A percentile compares a stretch with the other conserved stretches of the same genome.
phyloP scores from a whole-genome alignment of 208 protist species.

The Trypanosoma mega region DNA sequence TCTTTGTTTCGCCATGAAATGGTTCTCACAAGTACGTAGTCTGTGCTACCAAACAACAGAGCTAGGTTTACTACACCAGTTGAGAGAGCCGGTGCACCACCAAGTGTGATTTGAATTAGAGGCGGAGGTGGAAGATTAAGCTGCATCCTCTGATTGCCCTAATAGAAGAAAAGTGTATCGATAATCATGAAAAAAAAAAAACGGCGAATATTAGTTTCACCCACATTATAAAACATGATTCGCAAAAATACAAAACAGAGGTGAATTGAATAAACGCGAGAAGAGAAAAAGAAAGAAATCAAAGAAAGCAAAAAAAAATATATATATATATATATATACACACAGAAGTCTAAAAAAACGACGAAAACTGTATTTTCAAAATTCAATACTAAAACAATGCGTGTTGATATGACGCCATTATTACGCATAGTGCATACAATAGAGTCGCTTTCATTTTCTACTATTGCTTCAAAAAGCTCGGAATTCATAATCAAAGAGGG shows the following conservation, averaged over 20 bases:
- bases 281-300: constrained; percentile 14
- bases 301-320: constrained; percentile 9
- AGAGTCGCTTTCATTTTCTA: too few species aligned
- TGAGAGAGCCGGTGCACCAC: constrained; percentile 48
- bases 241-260: constrained; percentile 4
- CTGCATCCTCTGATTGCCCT: neutral
- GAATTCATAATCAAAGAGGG: too few species aligned
- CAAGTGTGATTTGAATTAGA: constrained; percentile 42
- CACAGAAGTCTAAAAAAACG: constrained; percentile 1
- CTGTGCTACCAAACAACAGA: constrained; percentile 40
- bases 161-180: too few species aligned
- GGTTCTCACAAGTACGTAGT: constrained; percentile 46
- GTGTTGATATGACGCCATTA: too few species aligned
- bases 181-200: too few species aligned
- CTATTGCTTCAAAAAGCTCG: too few species aligned
- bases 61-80: constrained; percentile 67
- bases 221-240: neutral
- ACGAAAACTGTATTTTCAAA: neutral
- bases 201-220: too few species aligned
- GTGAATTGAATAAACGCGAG: neutral
- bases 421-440: too few species aligned
- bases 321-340: neutral
- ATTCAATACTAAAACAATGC: too few species aligned
- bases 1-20: neutral
- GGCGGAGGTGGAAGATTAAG: constrained; percentile 10